These are phyloP conservation scores for Ambrosia hybrid DNA, from an alignment of 140 eudicot genomes.

Conservation along the genomic window DNA sequence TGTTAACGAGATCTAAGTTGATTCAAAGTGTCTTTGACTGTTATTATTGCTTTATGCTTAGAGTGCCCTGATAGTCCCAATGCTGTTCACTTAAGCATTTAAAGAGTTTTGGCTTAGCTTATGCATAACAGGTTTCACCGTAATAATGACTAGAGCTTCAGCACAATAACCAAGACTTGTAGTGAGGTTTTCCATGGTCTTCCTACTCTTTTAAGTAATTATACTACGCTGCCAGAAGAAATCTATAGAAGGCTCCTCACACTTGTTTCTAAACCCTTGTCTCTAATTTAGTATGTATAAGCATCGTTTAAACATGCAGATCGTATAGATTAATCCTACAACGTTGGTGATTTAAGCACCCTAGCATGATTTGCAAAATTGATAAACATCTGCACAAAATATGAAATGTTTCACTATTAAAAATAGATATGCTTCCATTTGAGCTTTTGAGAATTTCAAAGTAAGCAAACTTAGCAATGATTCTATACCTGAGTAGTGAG, in stretches of 20 bases:
- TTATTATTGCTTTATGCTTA: not conserved
- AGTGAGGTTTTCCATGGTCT: not conserved
- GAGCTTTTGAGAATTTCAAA: not conserved
- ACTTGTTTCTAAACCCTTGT: not conserved
- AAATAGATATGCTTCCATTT: not conserved
- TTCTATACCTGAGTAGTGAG: constrained; percentile 1
- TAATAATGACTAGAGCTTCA: not conserved
- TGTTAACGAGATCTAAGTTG: not conserved
- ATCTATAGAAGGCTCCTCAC: not conserved
- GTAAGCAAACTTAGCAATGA: constrained; percentile 11
- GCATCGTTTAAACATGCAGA: not conserved
- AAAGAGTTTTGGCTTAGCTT: not conserved
- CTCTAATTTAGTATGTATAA: not conserved
- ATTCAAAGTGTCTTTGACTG: not conserved
- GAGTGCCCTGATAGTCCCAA: not conserved
- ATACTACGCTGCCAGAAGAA: not conserved
- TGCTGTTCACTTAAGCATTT: not conserved
- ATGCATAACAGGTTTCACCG: not conserved
- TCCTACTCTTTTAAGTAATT: not conserved
- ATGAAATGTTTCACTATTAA: not conserved
- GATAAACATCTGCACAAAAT: not conserved
- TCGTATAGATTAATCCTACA: not conserved
- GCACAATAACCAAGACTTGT: not conserved
- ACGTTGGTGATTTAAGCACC: not conserved
- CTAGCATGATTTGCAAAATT: constrained; percentile 5